phyloP scores from a whole-genome alignment of 164 flowering plant species.

The Warburgia ugandensis region DNA sequence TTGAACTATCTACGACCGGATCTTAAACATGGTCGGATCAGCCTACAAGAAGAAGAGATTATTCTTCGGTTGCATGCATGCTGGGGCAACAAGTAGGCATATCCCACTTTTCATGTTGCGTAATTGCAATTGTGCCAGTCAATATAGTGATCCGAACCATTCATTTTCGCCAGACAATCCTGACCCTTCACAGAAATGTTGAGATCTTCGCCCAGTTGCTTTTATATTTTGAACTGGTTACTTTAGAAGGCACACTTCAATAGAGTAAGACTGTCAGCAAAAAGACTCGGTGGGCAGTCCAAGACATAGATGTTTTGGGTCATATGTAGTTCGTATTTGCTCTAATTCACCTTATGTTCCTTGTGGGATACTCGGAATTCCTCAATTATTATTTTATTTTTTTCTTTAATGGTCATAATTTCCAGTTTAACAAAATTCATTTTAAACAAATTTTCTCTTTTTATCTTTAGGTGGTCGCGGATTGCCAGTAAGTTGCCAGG shows the following conservation, averaged over 20 bases:
- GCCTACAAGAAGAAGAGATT: conserved; percentile 38
- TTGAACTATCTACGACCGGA: conserved; percentile 66
- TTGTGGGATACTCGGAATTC: not conserved
- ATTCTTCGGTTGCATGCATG: conserved; percentile 50
- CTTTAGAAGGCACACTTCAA: not conserved
- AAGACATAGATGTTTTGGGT: not conserved
- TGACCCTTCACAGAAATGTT: not conserved
- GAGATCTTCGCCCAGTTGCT: not conserved
- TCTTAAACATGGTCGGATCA: conserved; percentile 51
- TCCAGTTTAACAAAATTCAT: too few species aligned
- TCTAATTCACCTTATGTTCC: not conserved
- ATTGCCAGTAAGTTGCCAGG: conserved; percentile 67
- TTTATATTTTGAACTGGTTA: not conserved
- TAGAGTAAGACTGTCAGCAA: not conserved
- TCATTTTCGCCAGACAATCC: not conserved
- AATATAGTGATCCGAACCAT: not conserved
- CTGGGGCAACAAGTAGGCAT: conserved; percentile 76
- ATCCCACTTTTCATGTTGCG: not conserved
- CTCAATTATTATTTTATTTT: too few species aligned
- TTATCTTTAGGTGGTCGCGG: conserved; percentile 51
- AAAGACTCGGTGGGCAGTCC: not conserved
- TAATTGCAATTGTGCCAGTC: not conserved
- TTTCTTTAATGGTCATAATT: too few species aligned
- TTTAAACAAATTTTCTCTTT: not conserved
- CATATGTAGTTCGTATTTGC: not conserved